Base-by-base conservation (phyloP, 139 green algal genomes). In the Diplosphaera chodatii region DNA sequence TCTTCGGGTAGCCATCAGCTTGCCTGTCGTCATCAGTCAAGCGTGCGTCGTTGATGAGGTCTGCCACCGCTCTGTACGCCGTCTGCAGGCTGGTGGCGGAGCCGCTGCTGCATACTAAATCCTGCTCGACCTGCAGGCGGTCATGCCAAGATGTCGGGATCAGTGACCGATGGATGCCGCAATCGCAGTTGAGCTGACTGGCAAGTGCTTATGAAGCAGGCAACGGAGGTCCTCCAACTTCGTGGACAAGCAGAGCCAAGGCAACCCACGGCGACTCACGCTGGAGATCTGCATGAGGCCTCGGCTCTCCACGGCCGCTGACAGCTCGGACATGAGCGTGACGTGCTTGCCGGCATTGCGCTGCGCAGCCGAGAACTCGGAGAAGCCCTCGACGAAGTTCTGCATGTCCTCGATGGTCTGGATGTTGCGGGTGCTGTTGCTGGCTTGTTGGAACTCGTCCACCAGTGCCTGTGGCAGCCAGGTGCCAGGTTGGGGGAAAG, bases 311-410 rank as follows among this genome's bases (percentile, higher is more conserved):
- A 96, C 86, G 1, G 74, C 71, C 21, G 84, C 80, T 22, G 68
- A 84, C 29, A 97, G 83, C 80, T 91, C 82, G 16, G 73, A 86
- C 79, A 96, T 89, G 30, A 97, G 78, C 40, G 91, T 91, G 5
- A 97, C 91, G 77, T 97, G 92, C 84, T 96, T 96, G 75, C 80
- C 84, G 1, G 93, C 89, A 32, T 92, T 87, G 56, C 76, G 74
- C 79, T 94, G 83, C 22, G 81, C 74, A 41, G 80, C 67, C 32
- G 68, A 83, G 79, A 92, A 94, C 64, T 96, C 91, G 25, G 66
- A 34, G 34, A 85, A 80, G 82, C 92, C 85, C 77, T 97, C 89
- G 34, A 97, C 85, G 75, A 96, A 96, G 21, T 74, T 72, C 68
- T 79, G 74, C 90, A 97, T 96, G 77, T 96, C 91, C 55, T 94